These are phyloP conservation scores for Hydnum rufescens DNA, from an alignment of 768 basidiomycete species.

Conservation along the genomic window DNA sequence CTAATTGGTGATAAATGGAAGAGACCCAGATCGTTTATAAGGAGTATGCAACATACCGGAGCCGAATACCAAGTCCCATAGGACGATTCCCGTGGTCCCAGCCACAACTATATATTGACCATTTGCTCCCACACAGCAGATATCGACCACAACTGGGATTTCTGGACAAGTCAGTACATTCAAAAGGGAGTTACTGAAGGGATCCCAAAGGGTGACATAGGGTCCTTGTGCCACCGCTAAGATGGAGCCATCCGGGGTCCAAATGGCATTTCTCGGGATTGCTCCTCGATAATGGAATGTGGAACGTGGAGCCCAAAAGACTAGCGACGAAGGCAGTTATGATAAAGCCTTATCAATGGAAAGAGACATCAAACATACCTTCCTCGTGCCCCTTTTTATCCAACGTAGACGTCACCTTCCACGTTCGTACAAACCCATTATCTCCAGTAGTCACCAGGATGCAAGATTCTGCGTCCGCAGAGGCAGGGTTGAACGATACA, in stretches of 20 bases:
- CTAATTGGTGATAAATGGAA: conserved; percentile 20
- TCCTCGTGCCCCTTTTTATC: conserved; percentile 30
- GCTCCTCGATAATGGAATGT: conserved; percentile 49
- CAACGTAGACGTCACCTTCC: conserved; percentile 36
- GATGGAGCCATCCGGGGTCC: conserved; percentile 76
- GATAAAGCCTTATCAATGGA: not conserved
- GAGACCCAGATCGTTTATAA: not conserved
- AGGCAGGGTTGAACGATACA: conserved; percentile 44
- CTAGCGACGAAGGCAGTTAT: conserved; percentile 24
- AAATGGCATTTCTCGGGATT: conserved; percentile 42
- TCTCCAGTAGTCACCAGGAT: conserved; percentile 54
- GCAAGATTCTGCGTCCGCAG: conserved; percentile 14
- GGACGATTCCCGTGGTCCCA: conserved; percentile 28
- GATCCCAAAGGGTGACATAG: conserved; percentile 57
- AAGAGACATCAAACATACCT: conserved; percentile 23
- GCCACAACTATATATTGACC: conserved; percentile 51
- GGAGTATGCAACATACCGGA: conserved; percentile 28
- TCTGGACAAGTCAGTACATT: conserved; percentile 41
- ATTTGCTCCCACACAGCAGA: conserved; percentile 45
- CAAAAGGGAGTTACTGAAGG: conserved; percentile 35
- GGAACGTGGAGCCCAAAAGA: conserved; percentile 66
- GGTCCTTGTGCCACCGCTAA: conserved; percentile 51
- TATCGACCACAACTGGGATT: conserved; percentile 22
- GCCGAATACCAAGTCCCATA: conserved; percentile 56
- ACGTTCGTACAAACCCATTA: conserved; percentile 62